Conservation (phyloP, 805 yeast genomes). For the Pichia exigua region DNA sequence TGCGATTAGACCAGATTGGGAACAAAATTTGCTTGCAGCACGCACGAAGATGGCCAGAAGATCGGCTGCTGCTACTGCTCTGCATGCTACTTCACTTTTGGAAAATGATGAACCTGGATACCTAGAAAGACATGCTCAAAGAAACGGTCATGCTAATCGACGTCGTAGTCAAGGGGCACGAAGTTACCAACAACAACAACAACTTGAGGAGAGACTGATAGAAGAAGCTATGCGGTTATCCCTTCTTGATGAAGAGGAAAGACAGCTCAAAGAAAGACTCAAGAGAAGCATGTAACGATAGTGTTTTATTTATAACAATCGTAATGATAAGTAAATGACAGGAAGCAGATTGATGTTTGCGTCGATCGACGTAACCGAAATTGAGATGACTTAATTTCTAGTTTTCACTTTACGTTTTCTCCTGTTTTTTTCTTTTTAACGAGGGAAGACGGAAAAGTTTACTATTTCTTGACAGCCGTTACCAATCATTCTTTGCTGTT, state of each 20-base stretch:
- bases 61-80: slow-evolving; percentile 90
- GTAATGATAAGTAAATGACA: too few relatives aligned
- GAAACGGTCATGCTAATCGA: slow-evolving; percentile 69
- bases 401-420: neutral
- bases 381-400: too few relatives aligned
- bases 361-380: neutral
- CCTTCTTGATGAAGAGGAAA: slow-evolving; percentile 59
- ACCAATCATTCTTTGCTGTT: neutral
- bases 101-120: slow-evolving; percentile 24
- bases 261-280: slow-evolving; percentile 29
- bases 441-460: neutral
- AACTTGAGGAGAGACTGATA: slow-evolving; percentile 69
- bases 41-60: slow-evolving; percentile 71
- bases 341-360: neutral
- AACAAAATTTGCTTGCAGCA: slow-evolving; percentile 60
- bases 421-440: neutral
- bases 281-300: neutral
- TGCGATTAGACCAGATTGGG: slow-evolving; percentile 90
- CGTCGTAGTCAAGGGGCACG: neutral
- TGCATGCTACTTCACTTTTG: slow-evolving; percentile 79
- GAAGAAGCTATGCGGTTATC: slow-evolving; percentile 77
- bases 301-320: neutral
- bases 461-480: neutral
- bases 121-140: slow-evolving; percentile 42
- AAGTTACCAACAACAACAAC: slow-evolving; percentile 24